Conservation (phyloP, 164 flowering plant genomes). For the Annona squamosa region DNA sequence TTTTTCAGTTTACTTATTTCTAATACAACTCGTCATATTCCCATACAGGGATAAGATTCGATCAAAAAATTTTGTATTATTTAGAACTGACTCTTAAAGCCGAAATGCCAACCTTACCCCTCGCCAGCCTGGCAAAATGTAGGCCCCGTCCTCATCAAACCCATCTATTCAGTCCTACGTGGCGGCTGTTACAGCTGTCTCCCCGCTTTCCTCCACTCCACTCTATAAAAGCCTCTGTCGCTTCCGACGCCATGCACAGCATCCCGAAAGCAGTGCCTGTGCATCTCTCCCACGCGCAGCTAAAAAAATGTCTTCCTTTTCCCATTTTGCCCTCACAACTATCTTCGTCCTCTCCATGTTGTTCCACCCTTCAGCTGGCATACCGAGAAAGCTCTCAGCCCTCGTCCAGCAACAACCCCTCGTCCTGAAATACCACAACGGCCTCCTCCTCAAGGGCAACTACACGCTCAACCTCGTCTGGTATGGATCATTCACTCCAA, state of each 20-base stretch:
- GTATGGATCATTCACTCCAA: constrained; percentile 49
- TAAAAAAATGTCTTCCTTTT: background rate
- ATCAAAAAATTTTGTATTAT: too few relatives aligned
- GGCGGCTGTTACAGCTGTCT: background rate
- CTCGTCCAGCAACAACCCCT: constrained; percentile 41
- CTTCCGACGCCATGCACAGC: background rate
- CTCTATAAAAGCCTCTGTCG: background rate
- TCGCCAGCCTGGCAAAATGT: background rate
- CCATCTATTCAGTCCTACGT: background rate
- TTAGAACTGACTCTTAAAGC: background rate
- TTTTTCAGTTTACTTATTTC: too few relatives aligned
- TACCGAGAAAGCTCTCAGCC: constrained; percentile 24
- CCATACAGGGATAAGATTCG: too few relatives aligned
- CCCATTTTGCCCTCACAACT: background rate
- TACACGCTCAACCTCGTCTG: constrained; percentile 51
- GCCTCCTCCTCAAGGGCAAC: constrained; percentile 57
- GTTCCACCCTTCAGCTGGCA: constrained; percentile 6
- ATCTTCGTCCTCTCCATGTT: constrained; percentile 5
- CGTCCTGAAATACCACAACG: constrained; percentile 58
- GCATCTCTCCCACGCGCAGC: background rate
- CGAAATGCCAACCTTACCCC: background rate
- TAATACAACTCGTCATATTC: too few relatives aligned
- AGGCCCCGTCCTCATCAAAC: background rate
- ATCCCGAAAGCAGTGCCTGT: background rate
- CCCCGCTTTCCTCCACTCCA: background rate